These are phyloP conservation scores for Marchantia paleacea DNA, from an alignment of 225 moss, liverwort and hornwort genomes.

Conservation along the genomic window DNA sequence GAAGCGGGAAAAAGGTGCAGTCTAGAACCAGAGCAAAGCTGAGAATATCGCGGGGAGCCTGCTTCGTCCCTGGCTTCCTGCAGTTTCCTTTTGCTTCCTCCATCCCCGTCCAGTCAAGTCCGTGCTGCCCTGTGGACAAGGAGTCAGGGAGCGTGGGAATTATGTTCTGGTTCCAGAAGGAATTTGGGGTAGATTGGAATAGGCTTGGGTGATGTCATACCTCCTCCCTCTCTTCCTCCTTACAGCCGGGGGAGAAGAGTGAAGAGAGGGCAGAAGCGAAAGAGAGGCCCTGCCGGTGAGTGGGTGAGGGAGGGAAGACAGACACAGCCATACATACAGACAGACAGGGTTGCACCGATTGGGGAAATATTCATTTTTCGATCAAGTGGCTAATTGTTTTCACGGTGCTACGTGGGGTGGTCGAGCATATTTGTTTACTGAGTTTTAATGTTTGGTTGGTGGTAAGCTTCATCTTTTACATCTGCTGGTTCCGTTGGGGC, in stretches of 20 bases:
- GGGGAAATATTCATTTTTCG: background rate
- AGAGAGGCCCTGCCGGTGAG: background rate
- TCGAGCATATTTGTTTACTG: too few relatives aligned
- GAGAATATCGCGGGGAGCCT: background rate
- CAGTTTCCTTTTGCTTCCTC: too few relatives aligned
- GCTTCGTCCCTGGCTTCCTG: background rate
- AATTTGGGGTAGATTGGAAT: conserved; percentile 2
- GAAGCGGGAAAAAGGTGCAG: too few relatives aligned
- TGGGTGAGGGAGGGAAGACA: background rate
- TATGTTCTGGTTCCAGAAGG: conserved; percentile 4
- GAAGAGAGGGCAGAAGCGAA: background rate
- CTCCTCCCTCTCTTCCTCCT: background rate
- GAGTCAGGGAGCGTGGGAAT: conserved; percentile 2
- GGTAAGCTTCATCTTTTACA: background rate
- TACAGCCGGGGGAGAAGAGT: background rate
- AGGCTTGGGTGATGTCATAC: background rate
- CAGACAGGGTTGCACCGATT: background rate
- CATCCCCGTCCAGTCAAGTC: too few relatives aligned
- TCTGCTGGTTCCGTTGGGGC: background rate
- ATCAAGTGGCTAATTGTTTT: background rate
- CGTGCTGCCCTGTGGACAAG: background rate
- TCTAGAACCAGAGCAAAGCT: background rate
- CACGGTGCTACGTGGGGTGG: background rate
- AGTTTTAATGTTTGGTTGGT: background rate
- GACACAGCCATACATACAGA: background rate